Evolutionary conservation across 208 protist genomes (phyloP).

Genomic region (Trypanosoma conorhini): DNA sequence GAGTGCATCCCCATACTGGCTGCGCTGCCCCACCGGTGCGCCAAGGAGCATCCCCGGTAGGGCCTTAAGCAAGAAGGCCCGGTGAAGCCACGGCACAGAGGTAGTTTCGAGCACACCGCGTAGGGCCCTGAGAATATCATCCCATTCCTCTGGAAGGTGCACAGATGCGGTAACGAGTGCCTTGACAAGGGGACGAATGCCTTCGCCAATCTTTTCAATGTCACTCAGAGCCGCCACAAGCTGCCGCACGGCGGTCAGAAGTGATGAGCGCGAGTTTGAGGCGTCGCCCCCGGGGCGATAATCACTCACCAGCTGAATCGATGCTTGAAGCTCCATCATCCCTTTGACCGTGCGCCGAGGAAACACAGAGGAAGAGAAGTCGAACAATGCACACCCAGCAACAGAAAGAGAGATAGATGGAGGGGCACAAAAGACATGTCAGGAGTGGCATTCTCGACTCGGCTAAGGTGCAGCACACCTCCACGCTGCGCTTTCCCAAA

Average conservation of each 20-base stretch:
- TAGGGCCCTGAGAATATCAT: slow-evolving; percentile 17
- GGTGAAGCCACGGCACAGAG: slow-evolving; percentile 26
- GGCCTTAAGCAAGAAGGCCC: slow-evolving; percentile 33
- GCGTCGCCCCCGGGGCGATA: slow-evolving; percentile 13
- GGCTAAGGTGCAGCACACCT: not conserved
- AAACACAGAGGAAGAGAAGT: slow-evolving; percentile 14
- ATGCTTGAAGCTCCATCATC: slow-evolving; percentile 25
- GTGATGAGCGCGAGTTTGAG: not conserved
- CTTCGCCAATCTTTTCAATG: slow-evolving; percentile 13
- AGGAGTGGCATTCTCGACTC: not conserved
- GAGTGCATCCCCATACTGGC: slow-evolving; percentile 5
- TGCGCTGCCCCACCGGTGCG: not conserved
- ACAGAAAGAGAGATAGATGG: slow-evolving; percentile 9
- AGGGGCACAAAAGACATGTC: not conserved
- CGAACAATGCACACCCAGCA: slow-evolving; percentile 1
- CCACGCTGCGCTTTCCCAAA: not conserved
- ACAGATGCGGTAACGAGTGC: slow-evolving; percentile 26
- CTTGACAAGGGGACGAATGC: slow-evolving; percentile 26
- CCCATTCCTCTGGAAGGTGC: slow-evolving; percentile 24
- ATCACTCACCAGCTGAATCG: slow-evolving; percentile 27
- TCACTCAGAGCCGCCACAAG: slow-evolving; percentile 13
- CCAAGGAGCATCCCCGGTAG: slow-evolving; percentile 25
- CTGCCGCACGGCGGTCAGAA: slow-evolving; percentile 16
- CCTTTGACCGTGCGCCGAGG: not conserved
- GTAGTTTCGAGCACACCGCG: slow-evolving; percentile 12